Evolutionary conservation across 2,329 filamentous ascomycete species (phyloP), one percentile per base, ranked within the genome.

Genomic region (Clarireedia homoeocarpa): DNA sequence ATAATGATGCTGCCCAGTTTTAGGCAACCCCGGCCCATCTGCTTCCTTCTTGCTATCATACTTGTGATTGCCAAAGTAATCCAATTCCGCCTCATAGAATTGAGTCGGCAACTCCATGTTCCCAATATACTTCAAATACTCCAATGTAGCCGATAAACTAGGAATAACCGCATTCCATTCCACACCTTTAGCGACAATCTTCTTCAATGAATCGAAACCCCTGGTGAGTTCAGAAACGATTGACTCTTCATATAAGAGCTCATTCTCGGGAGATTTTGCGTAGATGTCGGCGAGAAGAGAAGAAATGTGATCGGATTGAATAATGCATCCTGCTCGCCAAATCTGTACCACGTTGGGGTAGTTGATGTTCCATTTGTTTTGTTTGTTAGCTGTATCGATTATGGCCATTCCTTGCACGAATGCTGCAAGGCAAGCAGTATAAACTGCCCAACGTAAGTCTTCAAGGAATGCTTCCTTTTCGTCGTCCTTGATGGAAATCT

Each of bases 251-350:
- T 42, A 51, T 23, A 51, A 30, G 7, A 42, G 49, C 30, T 27
- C 9, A 23, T 17, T 0, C 86, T 30, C 30, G 24, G 24, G 17
- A 24, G 23, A n/a, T 17, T 42, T 2, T 6, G 49, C 77, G 9
- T 85, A 73, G 57, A 72, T 71, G 0, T 70, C 68, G 5, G 75
- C 72, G 2, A 88, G 73, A 30, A 88, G 68, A 51, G 84, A 77
- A 3, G 78, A 77, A 58, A 89, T 84, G 61, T 81, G 75, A 61
- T 87, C 84, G 1, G 81, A 78, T 63, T 84, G 80, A 65, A 89
- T 88, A 68, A 89, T 88, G 69, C 85, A 88, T 6, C 86, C 85
- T 0, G 76, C 81, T 2, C 83, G 78, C 85, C 85, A 88, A 61
- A 88, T 83, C 64, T 80, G 74, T 48, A 82, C 71, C 10, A 2